Percentiles rank a stretch among this genome's conserved stretches.
These are phyloP conservation scores for Athelia sp. DNA, from an alignment of 1,284 basidiomycete genomes.

Conservation along the genomic window DNA sequence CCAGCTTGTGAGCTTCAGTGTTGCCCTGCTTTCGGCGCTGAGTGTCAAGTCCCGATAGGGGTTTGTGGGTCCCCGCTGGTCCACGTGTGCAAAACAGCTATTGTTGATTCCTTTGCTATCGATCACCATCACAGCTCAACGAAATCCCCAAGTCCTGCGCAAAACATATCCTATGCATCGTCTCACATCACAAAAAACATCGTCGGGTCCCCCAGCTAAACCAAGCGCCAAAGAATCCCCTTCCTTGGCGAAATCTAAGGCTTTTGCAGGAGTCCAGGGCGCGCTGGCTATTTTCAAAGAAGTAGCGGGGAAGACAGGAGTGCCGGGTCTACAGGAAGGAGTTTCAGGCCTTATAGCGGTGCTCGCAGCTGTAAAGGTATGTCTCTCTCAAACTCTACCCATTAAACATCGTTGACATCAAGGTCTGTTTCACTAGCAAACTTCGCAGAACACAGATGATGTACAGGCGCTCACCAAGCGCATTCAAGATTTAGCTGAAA, in stretches of 20 bases:
- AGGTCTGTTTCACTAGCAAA: constrained; percentile 4
- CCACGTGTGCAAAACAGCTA: too few species aligned
- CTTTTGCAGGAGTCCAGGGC: constrained; percentile 2
- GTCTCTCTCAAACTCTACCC: not conserved
- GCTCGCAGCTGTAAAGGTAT: constrained; percentile 5
- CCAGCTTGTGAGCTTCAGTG: too few species aligned
- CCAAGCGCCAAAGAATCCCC: too few species aligned
- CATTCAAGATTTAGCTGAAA: constrained; percentile 1
- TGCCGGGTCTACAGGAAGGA: constrained; percentile 6
- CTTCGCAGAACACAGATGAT: constrained; percentile 7
- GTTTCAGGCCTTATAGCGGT: constrained; percentile 3
- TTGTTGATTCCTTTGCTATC: too few species aligned
- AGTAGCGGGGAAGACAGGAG: constrained; percentile 2
- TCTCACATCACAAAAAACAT: too few species aligned
- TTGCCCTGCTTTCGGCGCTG: too few species aligned
- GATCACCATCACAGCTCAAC: too few species aligned
- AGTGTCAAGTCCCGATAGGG: too few species aligned
- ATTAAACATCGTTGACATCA: not conserved
- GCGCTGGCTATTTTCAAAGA: constrained; percentile 6
- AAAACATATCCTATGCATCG: too few species aligned
- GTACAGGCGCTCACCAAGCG: constrained; percentile 4
- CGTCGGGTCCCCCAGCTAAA: too few species aligned
- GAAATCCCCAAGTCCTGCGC: too few species aligned
- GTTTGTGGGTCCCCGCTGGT: too few species aligned
- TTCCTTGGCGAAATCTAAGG: not conserved